Evolutionary conservation across 176 grass and related monocot species (phyloP).

Genomic region (Lolium rigidum): DNA sequence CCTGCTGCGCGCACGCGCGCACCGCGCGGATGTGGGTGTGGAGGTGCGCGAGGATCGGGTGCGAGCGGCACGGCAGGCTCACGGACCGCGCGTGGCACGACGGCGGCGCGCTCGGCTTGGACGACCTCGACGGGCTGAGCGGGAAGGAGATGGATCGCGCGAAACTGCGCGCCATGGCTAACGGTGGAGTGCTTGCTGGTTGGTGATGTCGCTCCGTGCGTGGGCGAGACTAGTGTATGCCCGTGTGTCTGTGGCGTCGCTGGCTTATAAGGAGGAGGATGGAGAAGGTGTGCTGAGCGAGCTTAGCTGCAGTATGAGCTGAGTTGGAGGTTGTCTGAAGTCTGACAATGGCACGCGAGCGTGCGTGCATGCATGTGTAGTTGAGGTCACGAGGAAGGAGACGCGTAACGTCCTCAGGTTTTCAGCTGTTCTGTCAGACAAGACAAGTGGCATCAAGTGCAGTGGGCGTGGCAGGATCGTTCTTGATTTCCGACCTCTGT

Average conservation of each 20-base stretch:
- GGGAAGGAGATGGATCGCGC: constrained; percentile 76
- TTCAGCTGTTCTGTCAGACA: background rate
- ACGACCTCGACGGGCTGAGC: constrained; percentile 40
- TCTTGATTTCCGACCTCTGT: constrained; percentile 31
- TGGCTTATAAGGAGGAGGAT: no score
- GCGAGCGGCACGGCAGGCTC: constrained; percentile 71
- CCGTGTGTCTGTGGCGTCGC: no score
- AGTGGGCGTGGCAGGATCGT: constrained; percentile 7
- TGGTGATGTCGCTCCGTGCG: no score
- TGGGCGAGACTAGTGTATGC: no score
- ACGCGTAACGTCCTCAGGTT: background rate
- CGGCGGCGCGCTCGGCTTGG: constrained; percentile 27
- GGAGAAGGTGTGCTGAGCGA: no score
- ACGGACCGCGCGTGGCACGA: constrained; percentile 48
- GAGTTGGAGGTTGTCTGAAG: background rate
- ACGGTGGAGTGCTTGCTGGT: no score
- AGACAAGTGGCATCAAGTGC: constrained; percentile 10
- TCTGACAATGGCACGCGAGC: background rate
- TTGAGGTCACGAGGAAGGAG: background rate
- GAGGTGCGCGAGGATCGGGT: constrained; percentile 64
- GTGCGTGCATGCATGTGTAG: background rate
- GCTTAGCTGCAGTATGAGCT: no score
- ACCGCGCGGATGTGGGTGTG: constrained; percentile 61
- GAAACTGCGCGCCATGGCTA: constrained; percentile 62
- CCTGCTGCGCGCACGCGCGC: constrained; percentile 49